phyloP scores from a whole-genome alignment of 1,284 basidiomycete species.

The Athelia sp. region DNA sequence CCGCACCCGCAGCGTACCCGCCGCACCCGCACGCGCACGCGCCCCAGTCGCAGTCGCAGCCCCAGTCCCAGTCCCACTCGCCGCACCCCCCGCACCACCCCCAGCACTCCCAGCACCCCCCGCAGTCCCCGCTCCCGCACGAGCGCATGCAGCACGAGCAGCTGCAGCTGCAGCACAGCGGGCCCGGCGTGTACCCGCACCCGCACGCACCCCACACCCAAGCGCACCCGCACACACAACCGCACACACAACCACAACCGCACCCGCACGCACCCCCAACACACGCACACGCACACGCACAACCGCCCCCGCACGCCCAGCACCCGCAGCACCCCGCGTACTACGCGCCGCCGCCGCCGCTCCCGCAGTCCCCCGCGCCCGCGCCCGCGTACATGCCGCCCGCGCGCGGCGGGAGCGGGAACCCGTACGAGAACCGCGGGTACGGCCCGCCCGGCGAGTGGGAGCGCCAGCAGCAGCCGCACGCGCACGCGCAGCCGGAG shows the following conservation, averaged over 20 bases:
- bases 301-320: constrained; percentile 10
- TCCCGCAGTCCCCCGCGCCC: constrained; percentile 11
- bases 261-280: constrained; percentile 12
- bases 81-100: constrained; percentile 16
- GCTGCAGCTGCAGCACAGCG: constrained; percentile 16
- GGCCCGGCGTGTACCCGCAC: constrained; percentile 6
- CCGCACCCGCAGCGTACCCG: constrained; percentile 9
- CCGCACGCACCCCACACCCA: too few relatives aligned
- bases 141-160: constrained; percentile 12
- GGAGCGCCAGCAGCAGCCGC: not conserved
- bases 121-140: constrained; percentile 17
- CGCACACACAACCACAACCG: constrained; percentile 19
- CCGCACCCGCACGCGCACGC: constrained; percentile 11
- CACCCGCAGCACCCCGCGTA: constrained; percentile 5
- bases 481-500: too few relatives aligned
- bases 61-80: constrained; percentile 2
- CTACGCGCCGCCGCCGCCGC: not conserved
- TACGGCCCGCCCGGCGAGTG: too few relatives aligned
- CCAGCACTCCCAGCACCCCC: constrained; percentile 12
- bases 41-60: not conserved
- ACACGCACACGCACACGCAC: constrained; percentile 9
- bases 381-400: constrained; percentile 22
- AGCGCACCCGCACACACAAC: constrained; percentile 21
- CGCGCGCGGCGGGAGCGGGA: too few relatives aligned
- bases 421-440: too few relatives aligned